Evolutionary conservation across 371 early-diverging fungal genomes (phyloP).

Genomic region (Blakeslea trispora): DNA sequence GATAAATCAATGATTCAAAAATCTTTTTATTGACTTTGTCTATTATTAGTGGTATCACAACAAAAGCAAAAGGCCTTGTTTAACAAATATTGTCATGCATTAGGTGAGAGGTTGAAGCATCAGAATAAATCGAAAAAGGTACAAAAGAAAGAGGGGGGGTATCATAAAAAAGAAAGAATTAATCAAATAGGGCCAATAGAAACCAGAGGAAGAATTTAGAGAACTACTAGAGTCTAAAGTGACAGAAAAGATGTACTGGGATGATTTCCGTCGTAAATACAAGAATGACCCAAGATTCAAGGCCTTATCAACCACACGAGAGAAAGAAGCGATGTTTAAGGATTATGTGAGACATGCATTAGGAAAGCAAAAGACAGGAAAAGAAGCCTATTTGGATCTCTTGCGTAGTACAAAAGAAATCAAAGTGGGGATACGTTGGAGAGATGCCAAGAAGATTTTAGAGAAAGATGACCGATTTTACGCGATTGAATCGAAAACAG

Average conservation of each 20-base stretch:
- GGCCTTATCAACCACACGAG: conserved; percentile 42
- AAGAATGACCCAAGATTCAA: conserved; percentile 59
- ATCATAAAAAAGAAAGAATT: conserved; percentile 17
- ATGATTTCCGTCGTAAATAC: conserved; percentile 67
- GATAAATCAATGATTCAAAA: conserved; percentile 19
- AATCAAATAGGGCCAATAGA: too few species aligned
- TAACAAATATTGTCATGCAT: conserved; percentile 68
- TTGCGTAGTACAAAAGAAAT: conserved; percentile 53
- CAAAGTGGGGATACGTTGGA: conserved; percentile 54
- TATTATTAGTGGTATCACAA: conserved; percentile 32
- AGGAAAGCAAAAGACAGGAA: conserved; percentile 25
- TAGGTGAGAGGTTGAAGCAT: conserved; percentile 56
- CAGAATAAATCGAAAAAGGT: conserved; percentile 41
- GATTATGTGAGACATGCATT: conserved; percentile 50
- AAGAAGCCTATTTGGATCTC: conserved; percentile 43
- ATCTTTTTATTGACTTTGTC: conserved; percentile 7
- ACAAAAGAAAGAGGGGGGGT: conserved; percentile 21
- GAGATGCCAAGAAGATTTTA: conserved; percentile 54
- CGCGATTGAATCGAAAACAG: conserved; percentile 52
- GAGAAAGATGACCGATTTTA: conserved; percentile 60
- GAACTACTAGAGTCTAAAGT: conserved; percentile 52
- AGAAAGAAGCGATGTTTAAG: conserved; percentile 57
- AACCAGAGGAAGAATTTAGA: conserved; percentile 54
- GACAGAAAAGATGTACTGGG: conserved; percentile 55
- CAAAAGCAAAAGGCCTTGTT: conserved; percentile 61